Conservation (phyloP, 257 asterid genomes). For the Solanum neorickii region DNA sequence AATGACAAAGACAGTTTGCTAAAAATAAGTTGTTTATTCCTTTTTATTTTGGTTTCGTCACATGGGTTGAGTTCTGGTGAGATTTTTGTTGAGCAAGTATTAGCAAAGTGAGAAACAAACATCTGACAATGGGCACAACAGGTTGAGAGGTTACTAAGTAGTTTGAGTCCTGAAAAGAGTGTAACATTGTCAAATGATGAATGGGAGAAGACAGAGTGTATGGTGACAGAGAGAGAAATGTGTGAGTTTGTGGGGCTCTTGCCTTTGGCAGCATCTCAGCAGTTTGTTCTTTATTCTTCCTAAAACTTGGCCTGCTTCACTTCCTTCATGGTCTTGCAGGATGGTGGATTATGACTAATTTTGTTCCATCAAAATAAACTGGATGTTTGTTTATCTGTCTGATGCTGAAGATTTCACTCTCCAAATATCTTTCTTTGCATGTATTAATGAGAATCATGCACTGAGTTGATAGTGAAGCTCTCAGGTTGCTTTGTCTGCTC, state of each 20-base stretch:
- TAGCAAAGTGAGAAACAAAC: not conserved
- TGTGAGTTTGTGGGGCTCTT: not conserved
- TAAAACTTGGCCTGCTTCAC: not conserved
- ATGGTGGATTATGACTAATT: not conserved
- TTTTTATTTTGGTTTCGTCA: not conserved
- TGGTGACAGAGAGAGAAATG: not conserved
- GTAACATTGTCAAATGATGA: not conserved
- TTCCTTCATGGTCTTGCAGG: not conserved
- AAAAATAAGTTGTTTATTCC: not conserved
- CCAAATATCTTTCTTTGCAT: not conserved
- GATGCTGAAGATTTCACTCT: not conserved
- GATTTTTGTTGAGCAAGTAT: not conserved
- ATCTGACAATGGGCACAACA: not conserved
- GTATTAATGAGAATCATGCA: not conserved
- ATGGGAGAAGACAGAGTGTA: not conserved
- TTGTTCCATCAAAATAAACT: not conserved
- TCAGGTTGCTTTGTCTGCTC: not conserved
- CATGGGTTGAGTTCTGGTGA: not conserved
- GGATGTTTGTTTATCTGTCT: not conserved
- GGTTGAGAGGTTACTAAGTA: not conserved
- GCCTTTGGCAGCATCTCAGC: not conserved
- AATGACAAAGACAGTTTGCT: not conserved
- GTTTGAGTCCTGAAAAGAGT: not conserved
- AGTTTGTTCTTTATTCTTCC: not conserved
- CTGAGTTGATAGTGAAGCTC: not conserved